Evolutionary conservation across 805 yeast genomes (phyloP), one percentile per base, ranked within the genome.

Genomic region (Candida cerambycidarum): DNA sequence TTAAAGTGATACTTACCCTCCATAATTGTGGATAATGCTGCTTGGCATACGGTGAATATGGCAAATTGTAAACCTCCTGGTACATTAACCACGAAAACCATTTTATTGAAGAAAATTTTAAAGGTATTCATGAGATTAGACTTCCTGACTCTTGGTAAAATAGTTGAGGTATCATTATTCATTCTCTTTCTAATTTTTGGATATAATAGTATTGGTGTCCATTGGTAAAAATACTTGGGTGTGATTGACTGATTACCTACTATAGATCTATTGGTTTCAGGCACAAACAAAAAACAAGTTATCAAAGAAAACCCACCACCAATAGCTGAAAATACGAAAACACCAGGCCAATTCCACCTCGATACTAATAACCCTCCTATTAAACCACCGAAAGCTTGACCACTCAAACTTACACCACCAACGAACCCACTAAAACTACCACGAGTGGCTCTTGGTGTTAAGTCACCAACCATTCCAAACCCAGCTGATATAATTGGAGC

Each of bases 371-470:
- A 73, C 3, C 79, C 68, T 70, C 85, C 56, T 16, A 88, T 62
- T 14, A 89, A 65, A 0, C 93, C 89, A 12, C 93, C 89, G 47
- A 88, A 71, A 1, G 85, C 88, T 52, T 82, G 84, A 2, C 93
- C 95, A 8, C 83, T 50, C 28, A 83, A 69, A 10, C 81, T 75
- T 19, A 81, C 63, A 0, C 93, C 90, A 11, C 78, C 58, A 0
- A 76, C 74, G 15, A 80, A 50, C 0, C 92, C 92, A 38, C 81
- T 75, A 45, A 72, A 75, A 3, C 77, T 71, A 8, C 93, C 96
- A 47, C 96, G 69, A 42, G 80, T 79, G n/a, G 64, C 66, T 32
- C 81, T 67, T 0, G 79, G 72, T 0, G 87, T 76, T 18, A 82
- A 61, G 61, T 88, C 96, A 10, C 88, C 87, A 39, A 83, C 76